Conservation (phyloP, 148 eudicot species). For the Bassia scoparia region DNA sequence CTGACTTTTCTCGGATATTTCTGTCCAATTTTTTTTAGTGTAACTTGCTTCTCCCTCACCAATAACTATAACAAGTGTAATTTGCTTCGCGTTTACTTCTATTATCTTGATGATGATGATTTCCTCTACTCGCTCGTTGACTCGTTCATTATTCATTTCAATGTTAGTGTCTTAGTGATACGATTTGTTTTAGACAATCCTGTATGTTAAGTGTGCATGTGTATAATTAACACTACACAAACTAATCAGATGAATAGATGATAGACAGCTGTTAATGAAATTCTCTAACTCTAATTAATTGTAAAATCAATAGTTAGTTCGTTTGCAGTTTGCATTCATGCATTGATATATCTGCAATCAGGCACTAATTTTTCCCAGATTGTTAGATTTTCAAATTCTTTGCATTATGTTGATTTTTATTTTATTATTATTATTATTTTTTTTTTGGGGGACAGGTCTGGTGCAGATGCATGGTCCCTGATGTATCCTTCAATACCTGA, state of each 20-base stretch:
- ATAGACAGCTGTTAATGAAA: neutral
- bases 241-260: neutral
- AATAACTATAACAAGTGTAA: too few species aligned
- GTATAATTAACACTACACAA: neutral
- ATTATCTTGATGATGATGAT: neutral
- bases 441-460: constrained; percentile 42
- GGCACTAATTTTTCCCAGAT: neutral
- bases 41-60: neutral
- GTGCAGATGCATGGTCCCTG: constrained; percentile 91
- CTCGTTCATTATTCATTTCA: neutral
- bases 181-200: neutral
- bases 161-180: neutral
- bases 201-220: neutral
- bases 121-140: neutral
- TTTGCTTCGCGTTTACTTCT: neutral
- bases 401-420: neutral
- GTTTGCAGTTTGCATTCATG: too few species aligned
- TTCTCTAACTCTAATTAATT: neutral
- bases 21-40: neutral
- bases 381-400: too few species aligned
- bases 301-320: neutral
- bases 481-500: constrained; percentile 91
- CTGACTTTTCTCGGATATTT: neutral
- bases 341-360: neutral
- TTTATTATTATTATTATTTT: neutral